Conservation (phyloP, 768 basidiomycete species). For the Rhizopogon vulgaris region DNA sequence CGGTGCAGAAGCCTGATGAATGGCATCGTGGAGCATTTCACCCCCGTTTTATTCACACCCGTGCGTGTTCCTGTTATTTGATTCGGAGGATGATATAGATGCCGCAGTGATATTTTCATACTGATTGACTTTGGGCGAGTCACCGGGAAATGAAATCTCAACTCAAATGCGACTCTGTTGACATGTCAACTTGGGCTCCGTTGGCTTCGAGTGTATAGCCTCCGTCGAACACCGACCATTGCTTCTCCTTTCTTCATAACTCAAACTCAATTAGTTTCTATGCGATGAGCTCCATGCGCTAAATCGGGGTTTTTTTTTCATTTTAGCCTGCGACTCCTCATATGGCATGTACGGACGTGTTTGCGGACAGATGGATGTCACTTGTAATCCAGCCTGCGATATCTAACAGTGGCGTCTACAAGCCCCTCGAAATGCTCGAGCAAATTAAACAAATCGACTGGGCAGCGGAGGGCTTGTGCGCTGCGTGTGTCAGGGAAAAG, state of each 20-base stretch:
- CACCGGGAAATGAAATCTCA: not conserved
- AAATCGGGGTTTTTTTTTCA: not conserved
- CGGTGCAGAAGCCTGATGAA: constrained; percentile 47
- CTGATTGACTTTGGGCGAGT: not conserved
- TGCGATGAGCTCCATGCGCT: not conserved
- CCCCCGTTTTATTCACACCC: constrained; percentile 67
- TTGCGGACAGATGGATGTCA: constrained; percentile 69
- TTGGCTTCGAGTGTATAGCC: not conserved
- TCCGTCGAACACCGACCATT: not conserved
- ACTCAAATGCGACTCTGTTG: too few species aligned
- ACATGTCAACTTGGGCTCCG: not conserved
- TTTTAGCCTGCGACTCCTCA: constrained; percentile 49
- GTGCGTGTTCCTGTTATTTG: constrained; percentile 17
- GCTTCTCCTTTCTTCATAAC: not conserved
- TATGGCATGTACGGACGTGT: constrained; percentile 66
- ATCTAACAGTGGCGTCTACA: constrained; percentile 54
- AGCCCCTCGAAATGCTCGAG: constrained; percentile 67
- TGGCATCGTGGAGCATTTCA: constrained; percentile 58
- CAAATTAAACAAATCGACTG: constrained; percentile 54
- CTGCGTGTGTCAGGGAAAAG: constrained; percentile 52
- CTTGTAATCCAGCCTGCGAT: constrained; percentile 66
- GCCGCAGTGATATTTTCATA: not conserved
- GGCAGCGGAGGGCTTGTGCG: constrained; percentile 52
- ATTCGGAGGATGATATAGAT: not conserved
- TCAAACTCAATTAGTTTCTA: too few species aligned